Conservation (phyloP, 2,329 filamentous ascomycete species). For the Alternaria angustiovoidea region DNA sequence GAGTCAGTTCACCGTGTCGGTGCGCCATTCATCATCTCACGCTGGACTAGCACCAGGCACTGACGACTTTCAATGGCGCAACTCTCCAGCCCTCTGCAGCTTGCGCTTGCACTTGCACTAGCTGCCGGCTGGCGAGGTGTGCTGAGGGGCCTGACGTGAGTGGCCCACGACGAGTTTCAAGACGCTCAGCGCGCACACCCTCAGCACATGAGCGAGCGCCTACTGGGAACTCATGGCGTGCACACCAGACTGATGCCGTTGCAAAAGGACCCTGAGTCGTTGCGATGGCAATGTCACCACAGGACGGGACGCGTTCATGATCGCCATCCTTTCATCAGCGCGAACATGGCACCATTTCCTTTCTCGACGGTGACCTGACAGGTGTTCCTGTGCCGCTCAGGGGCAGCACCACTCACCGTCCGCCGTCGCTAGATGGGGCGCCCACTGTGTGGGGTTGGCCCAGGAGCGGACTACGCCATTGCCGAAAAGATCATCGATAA, state of each 20-base stretch:
- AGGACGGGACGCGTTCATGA: constrained; percentile 21
- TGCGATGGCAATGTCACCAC: constrained; percentile 25
- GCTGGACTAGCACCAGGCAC: constrained; percentile 3
- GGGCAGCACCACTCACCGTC: constrained; percentile 21
- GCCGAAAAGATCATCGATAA: constrained; percentile 11
- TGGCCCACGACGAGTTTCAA: constrained; percentile 5
- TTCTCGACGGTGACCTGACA: constrained; percentile 10
- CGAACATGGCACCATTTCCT: constrained; percentile 8
- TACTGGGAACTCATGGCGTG: constrained; percentile 6
- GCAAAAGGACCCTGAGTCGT: background rate
- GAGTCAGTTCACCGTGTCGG: constrained; percentile 19
- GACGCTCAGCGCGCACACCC: background rate
- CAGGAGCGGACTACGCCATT: constrained; percentile 16
- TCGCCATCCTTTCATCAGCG: constrained; percentile 34
- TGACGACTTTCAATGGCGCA: constrained; percentile 12
- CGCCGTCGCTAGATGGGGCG: constrained; percentile 1
- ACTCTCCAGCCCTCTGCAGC: background rate
- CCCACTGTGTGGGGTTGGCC: constrained; percentile 15
- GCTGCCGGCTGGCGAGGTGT: constrained; percentile 9
- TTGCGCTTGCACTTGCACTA: constrained; percentile 1
- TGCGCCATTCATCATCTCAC: constrained; percentile 15
- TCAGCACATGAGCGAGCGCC: background rate
- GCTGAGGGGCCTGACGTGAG: background rate
- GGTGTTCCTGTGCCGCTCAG: constrained; percentile 20
- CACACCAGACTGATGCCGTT: constrained; percentile 1